These are phyloP conservation scores for Cutaneotrichosporon sp. DNA, from an alignment of 1,284 basidiomycete genomes.

Conservation along the genomic window DNA sequence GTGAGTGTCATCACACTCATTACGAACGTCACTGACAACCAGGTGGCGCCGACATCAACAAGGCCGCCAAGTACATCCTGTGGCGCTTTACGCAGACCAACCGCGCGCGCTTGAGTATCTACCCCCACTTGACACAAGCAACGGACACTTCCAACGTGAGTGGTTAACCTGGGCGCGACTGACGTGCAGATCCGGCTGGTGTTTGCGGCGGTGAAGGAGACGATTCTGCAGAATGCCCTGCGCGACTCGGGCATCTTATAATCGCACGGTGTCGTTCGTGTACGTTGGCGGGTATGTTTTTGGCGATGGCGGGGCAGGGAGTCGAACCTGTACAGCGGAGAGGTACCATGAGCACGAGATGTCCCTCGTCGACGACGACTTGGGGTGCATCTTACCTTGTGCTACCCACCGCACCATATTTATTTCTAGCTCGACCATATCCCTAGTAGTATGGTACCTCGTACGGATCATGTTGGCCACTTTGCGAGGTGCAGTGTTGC, in stretches of 20 bases:
- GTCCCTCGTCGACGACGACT: background rate
- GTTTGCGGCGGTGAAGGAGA: slow-evolving; percentile 96
- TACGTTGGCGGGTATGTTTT: background rate
- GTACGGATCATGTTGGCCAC: background rate
- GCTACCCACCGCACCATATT: background rate
- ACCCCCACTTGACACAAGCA: slow-evolving; percentile 74
- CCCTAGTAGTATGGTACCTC: background rate
- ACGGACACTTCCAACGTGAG: slow-evolving; percentile 67
- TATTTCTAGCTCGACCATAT: slow-evolving; percentile 1
- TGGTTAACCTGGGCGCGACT: slow-evolving; percentile 26
- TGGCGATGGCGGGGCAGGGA: background rate
- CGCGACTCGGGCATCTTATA: slow-evolving; percentile 53
- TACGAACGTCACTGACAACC: background rate
- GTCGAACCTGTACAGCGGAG: background rate
- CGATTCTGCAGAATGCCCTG: slow-evolving; percentile 71
- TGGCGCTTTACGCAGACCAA: slow-evolving; percentile 98
- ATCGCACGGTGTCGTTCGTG: background rate
- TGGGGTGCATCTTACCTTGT: background rate
- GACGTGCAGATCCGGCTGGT: slow-evolving; percentile 69
- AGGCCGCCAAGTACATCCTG: slow-evolving; percentile 95
- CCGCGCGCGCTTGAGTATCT: slow-evolving; percentile 79
- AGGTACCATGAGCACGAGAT: background rate
- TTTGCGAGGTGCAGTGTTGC: background rate
- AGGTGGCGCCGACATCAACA: slow-evolving; percentile 88
- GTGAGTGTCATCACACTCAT: slow-evolving; percentile 22